Conservation (phyloP, 208 protist species). For the Trypanosomatidae sp. region DNA sequence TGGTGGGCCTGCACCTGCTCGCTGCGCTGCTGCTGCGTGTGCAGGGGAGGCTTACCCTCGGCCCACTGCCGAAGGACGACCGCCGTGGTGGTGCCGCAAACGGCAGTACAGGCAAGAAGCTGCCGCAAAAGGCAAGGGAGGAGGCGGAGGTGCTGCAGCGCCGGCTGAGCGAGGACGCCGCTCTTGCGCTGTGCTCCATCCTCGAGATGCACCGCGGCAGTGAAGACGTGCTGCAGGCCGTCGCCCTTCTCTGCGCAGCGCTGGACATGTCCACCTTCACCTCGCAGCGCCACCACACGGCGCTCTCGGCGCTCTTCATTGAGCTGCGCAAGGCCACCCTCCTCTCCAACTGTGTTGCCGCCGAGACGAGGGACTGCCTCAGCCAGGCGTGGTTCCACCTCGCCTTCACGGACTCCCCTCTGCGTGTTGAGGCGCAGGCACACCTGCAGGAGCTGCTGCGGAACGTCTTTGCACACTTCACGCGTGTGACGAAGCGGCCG, state of each 20-base stretch:
- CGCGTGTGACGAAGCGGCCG: slow-evolving; percentile 1
- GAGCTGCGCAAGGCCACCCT: slow-evolving; percentile 61
- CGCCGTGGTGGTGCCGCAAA: slow-evolving; percentile 15
- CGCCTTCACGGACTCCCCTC: slow-evolving; percentile 48
- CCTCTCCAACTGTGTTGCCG: slow-evolving; percentile 15
- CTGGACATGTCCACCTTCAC: slow-evolving; percentile 61
- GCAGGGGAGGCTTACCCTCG: slow-evolving; percentile 43
- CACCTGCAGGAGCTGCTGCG: slow-evolving; percentile 71
- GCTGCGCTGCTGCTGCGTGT: slow-evolving; percentile 63
- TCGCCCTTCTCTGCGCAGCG: slow-evolving; percentile 44
- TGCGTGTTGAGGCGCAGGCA: slow-evolving; percentile 53
- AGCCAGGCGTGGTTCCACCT: slow-evolving; percentile 71
- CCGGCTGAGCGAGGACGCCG: slow-evolving; percentile 58
- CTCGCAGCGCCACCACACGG: slow-evolving; percentile 35
- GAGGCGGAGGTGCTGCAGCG: slow-evolving; percentile 33
- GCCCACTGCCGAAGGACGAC: slow-evolving; percentile 68
- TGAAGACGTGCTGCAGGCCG: slow-evolving; percentile 41
- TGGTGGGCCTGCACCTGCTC: slow-evolving; percentile 53
- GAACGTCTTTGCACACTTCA: slow-evolving; percentile 49
- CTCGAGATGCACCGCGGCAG: slow-evolving; percentile 58
- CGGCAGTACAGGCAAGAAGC: slow-evolving; percentile 12
- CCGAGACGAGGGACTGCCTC: slow-evolving; percentile 34
- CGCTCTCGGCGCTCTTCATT: slow-evolving; percentile 50
- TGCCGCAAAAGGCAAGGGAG: slow-evolving; percentile 14
- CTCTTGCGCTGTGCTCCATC: slow-evolving; percentile 35